Base-by-base conservation (phyloP, 345 rosid genomes). In the Eucalyptus cloeziana region DNA sequence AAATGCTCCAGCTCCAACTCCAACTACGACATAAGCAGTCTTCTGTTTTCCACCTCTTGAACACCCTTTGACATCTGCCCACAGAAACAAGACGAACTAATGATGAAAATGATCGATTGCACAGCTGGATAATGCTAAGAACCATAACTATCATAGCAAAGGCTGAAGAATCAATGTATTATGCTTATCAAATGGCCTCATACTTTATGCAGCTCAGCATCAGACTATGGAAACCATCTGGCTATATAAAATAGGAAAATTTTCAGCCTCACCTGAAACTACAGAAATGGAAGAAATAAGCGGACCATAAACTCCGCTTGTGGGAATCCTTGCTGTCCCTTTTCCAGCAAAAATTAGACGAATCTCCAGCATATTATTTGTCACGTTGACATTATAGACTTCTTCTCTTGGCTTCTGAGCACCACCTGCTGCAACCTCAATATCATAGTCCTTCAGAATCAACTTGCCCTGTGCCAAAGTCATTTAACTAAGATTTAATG, bases 201-300 rank as follows among this genome's bases (percentile, higher is more conserved):
- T 10, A 71, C 25, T 19, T 37, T 37, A 37, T 33, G 81, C 25
- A 12, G 81, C 14, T 71, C 25, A 71, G 81, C 14, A 37, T 71
- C 81, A 37, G 45, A 71, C 45, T 19, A 19, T 3, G 14, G 81
- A 71, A 71, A 71, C 8, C 45, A 37, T 71, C 45, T 22, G 13
- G 81, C 27, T 21, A 37, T 71, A 71, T 4, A 3, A 71, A 5
- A 25, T 58, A 31, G 13, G 52, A 54, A 14, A 21, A 31, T 58
- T 79, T 33, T 54, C 79, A 15, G 85, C 44, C 91, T 90, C 85
- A 91, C 95, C 91, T 15, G 90, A 88, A 13, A 58, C 88, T 86
- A 92, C 91, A 80, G 94, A 92, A 83, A 94, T 91, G 60, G 94
- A 94, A 6, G 95, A 93, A 45, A 94, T 91, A 54, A 93, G 86